Conservation (phyloP, 2,329 filamentous ascomycete genomes). For the Penicillium sp. region DNA sequence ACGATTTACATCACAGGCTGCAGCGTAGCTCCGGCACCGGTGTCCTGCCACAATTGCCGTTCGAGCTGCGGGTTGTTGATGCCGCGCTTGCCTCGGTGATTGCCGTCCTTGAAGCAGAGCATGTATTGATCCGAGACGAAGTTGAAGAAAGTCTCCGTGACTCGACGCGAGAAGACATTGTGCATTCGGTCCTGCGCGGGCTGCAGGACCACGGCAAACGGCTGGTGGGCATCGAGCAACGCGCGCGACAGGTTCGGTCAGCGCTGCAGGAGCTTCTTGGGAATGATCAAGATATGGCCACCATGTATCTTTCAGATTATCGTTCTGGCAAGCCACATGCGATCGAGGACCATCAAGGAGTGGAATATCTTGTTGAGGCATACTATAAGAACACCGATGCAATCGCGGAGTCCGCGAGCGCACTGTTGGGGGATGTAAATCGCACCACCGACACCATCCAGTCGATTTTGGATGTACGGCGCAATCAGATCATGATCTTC, state of each 20-base stretch:
- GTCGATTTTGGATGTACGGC: constrained; percentile 36
- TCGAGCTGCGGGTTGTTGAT: constrained; percentile 39
- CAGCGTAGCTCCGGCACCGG: constrained; percentile 17
- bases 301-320: constrained; percentile 39
- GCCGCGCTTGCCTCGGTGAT: constrained; percentile 38
- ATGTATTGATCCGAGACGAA: constrained; percentile 23
- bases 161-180: constrained; percentile 17
- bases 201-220: constrained; percentile 32
- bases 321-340: constrained; percentile 30
- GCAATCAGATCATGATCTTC: constrained; percentile 44
- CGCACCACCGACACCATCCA: constrained; percentile 37
- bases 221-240: constrained; percentile 32
- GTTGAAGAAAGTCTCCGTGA: constrained; percentile 23
- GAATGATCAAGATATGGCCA: constrained; percentile 40
- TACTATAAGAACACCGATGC: constrained; percentile 40
- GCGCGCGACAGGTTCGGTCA: constrained; percentile 36
- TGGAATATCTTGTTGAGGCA: constrained; percentile 42
- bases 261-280: constrained; percentile 37
- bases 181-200: constrained; percentile 25
- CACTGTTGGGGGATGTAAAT: constrained; percentile 30
- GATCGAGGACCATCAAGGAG: constrained; percentile 36
- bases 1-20: constrained; percentile 30
- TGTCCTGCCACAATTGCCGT: constrained; percentile 26
- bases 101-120: constrained; percentile 36
- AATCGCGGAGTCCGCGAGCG: constrained; percentile 32